A percentile compares a stretch with the other conserved stretches of the same genome.
phyloP scores from a whole-genome alignment of 2,329 filamentous ascomycete genomes.

The Fusarium brevicatenulatum region DNA sequence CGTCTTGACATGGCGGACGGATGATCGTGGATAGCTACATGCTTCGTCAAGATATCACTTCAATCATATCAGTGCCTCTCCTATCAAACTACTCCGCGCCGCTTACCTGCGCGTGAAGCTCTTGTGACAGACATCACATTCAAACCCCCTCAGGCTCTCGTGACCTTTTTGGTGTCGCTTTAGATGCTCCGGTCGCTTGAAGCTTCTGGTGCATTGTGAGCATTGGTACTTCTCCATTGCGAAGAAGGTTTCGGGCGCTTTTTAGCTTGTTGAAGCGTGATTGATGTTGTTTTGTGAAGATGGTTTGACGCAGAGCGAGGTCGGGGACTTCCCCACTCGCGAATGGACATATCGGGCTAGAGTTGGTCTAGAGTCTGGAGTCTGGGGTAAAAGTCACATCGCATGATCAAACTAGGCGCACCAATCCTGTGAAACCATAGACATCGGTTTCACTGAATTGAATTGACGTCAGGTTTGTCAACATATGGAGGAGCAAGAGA shows the following conservation, averaged over 20 bases:
- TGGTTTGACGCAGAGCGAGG: background rate
- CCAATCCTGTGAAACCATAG: background rate
- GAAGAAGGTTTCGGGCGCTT: background rate
- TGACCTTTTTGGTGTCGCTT: constrained; percentile 34
- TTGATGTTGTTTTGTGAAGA: background rate
- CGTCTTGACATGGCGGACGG: background rate
- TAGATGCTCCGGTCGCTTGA: constrained; percentile 37
- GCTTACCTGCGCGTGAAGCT: constrained; percentile 33
- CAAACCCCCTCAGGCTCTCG: constrained; percentile 13
- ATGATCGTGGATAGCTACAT: constrained; percentile 1
- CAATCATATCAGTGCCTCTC: rapidly evolving
- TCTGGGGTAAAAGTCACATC: background rate
- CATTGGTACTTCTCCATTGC: constrained; percentile 27
- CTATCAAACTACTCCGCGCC: rapidly evolving
- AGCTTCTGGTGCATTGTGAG: constrained; percentile 20
- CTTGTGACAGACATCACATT: constrained; percentile 29
- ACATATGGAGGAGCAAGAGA: rapidly evolving
- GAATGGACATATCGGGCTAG: background rate
- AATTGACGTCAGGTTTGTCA: background rate
- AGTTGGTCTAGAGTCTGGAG: too few relatives aligned
- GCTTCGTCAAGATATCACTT: constrained; percentile 8
- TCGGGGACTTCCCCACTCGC: background rate
- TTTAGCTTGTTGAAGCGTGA: background rate
- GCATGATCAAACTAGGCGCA: background rate
- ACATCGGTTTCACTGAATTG: background rate